These are phyloP conservation scores for Wickerhamomyces silvicola DNA, from an alignment of 805 yeast genomes.

Conservation along the genomic window DNA sequence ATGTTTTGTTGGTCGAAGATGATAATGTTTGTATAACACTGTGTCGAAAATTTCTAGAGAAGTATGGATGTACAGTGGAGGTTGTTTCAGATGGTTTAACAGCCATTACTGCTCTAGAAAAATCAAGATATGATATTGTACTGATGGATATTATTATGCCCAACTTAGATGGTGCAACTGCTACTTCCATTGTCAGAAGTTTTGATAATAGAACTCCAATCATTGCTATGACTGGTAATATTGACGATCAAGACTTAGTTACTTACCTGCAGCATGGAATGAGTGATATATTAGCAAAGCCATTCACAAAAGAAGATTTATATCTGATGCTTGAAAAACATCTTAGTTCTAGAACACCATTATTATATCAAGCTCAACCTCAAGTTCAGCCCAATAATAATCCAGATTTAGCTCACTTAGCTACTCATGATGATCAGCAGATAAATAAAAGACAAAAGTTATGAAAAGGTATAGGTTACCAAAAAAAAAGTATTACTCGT, in stretches of 20 bases:
- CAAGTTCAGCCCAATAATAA: slow-evolving; percentile 2
- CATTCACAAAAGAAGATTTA: slow-evolving; percentile 84
- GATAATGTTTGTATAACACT: slow-evolving; percentile 77
- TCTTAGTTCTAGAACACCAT: slow-evolving; percentile 42
- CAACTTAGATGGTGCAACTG: slow-evolving; percentile 81
- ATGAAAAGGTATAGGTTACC: slow-evolving; percentile 4
- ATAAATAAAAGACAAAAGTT: slow-evolving; percentile 22
- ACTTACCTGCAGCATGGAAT: slow-evolving; percentile 82
- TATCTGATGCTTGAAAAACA: slow-evolving; percentile 74
- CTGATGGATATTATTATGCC: slow-evolving; percentile 91
- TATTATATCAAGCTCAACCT: slow-evolving; percentile 14
- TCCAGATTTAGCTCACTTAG: slow-evolving; percentile 1
- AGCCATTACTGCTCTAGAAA: slow-evolving; percentile 73
- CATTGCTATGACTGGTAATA: slow-evolving; percentile 90
- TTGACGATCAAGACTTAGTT: slow-evolving; percentile 73
- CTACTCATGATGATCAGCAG: slow-evolving; percentile 12
- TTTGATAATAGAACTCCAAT: slow-evolving; percentile 85
- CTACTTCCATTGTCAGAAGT: slow-evolving; percentile 80
- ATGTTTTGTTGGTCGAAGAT: slow-evolving; percentile 73
- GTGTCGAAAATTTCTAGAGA: slow-evolving; percentile 73
- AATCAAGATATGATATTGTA: slow-evolving; percentile 66
- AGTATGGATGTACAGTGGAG: slow-evolving; percentile 89
- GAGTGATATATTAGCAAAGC: slow-evolving; percentile 89
- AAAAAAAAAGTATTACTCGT: neutral
- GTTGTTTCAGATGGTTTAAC: slow-evolving; percentile 89